phyloP scores from a whole-genome alignment of 306 rosid genomes.

The Cicer chorassanicum region DNA sequence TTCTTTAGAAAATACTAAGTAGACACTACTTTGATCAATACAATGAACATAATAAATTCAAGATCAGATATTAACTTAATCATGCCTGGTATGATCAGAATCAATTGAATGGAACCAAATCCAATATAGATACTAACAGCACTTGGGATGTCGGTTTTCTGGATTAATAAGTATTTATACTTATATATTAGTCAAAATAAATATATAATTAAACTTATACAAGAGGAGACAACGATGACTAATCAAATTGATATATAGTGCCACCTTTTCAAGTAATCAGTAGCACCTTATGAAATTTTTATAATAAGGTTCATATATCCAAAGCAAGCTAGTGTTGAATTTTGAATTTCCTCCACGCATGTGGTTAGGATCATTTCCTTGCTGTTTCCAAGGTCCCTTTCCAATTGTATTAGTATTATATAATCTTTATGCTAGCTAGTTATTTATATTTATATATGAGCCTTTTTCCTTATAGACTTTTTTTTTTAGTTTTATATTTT shows the following conservation, averaged over 20 bases:
- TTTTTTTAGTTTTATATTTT: conserved; percentile 38
- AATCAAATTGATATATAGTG: conserved; percentile 50
- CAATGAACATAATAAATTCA: conserved; percentile 25
- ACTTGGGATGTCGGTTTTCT: conserved; percentile 80
- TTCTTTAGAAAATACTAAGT: conserved; percentile 32
- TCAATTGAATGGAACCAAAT: conserved; percentile 54
- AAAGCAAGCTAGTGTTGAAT: conserved; percentile 52
- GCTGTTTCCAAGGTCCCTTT: conserved; percentile 61
- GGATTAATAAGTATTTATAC: conserved; percentile 18
- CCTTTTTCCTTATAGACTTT: conserved; percentile 30
- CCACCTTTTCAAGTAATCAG: conserved; percentile 65
- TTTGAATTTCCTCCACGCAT: conserved; percentile 53
- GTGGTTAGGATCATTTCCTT: conserved; percentile 52
- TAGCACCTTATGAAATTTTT: conserved; percentile 43
- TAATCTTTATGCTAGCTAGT: conserved; percentile 20
- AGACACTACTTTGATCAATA: conserved; percentile 32
- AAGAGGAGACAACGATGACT: conserved; percentile 55
- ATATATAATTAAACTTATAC: not conserved
- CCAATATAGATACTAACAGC: conserved; percentile 75
- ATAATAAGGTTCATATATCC: conserved; percentile 34
- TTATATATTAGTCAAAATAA: not conserved
- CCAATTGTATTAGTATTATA: conserved; percentile 47
- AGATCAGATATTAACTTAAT: conserved; percentile 32
- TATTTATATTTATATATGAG: conserved; percentile 22
- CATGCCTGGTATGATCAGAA: conserved; percentile 46